phyloP scores from a whole-genome alignment of 73 alveolate species.

The Paramecium caudatum region DNA sequence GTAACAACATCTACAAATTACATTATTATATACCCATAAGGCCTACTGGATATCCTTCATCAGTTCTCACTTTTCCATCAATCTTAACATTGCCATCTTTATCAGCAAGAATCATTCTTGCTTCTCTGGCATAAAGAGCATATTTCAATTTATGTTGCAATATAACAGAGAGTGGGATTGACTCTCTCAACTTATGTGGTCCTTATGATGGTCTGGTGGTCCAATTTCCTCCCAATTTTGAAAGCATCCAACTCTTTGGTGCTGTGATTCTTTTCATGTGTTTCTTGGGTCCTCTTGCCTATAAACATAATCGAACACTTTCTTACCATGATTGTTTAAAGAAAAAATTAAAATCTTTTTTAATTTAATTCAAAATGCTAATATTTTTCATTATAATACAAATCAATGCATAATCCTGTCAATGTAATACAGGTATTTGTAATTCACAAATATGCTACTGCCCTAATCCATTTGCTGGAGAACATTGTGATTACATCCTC shows the following conservation, averaged over 20 bases:
- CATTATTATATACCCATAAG: constrained; percentile 67
- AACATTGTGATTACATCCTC: constrained; percentile 41
- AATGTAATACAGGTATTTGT: constrained; percentile 49
- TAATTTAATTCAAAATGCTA: constrained; percentile 46
- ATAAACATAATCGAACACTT: not conserved
- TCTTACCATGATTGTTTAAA: constrained; percentile 66
- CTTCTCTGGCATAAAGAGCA: constrained; percentile 95
- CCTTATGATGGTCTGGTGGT: constrained; percentile 98
- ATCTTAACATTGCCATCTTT: constrained; percentile 93
- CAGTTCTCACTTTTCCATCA: constrained; percentile 97
- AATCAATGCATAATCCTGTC: not conserved
- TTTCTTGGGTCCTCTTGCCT: constrained; percentile 99
- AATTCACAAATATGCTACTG: constrained; percentile 56
- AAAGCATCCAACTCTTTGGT: constrained; percentile 99
- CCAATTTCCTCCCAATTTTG: constrained; percentile 92
- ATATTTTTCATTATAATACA: not conserved
- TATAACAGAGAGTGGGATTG: constrained; percentile 93
- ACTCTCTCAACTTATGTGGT: constrained; percentile 98
- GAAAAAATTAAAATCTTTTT: constrained; percentile 65
- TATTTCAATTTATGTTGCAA: constrained; percentile 94
- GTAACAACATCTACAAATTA: constrained; percentile 89
- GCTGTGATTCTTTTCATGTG: constrained; percentile 99
- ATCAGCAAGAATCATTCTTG: constrained; percentile 83
- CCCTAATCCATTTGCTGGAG: constrained; percentile 59
- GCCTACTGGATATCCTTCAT: constrained; percentile 98